phyloP scores from a whole-genome alignment of 805 yeast genomes.

The Millerago galiae region DNA sequence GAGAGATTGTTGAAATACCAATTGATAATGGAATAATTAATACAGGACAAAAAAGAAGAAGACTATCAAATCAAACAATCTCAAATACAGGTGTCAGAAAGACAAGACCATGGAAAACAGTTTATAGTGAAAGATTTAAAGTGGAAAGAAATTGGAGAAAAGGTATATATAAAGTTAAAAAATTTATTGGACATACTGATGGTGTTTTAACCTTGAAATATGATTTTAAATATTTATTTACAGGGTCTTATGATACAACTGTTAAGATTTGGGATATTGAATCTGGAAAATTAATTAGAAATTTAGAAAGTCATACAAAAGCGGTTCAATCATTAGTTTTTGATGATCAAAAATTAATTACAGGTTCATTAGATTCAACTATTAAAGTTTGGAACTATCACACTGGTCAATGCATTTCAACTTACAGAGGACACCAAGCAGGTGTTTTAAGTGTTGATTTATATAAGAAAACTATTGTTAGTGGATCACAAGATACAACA shows the following conservation, averaged over 20 bases:
- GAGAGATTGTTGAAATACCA: constrained; percentile 33
- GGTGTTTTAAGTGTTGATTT: constrained; percentile 83
- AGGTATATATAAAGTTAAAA: constrained; percentile 59
- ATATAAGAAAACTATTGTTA: constrained; percentile 71
- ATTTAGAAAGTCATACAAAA: constrained; percentile 82
- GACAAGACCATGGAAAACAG: constrained; percentile 92
- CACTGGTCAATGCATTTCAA: constrained; percentile 90
- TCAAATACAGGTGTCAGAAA: constrained; percentile 23
- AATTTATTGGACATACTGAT: constrained; percentile 76
- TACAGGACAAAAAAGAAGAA: constrained; percentile 20
- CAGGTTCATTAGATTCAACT: constrained; percentile 88
- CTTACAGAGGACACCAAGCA: constrained; percentile 88
- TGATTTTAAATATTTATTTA: constrained; percentile 70
- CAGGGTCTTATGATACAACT: constrained; percentile 89
- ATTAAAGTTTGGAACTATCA: constrained; percentile 95
- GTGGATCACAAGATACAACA: constrained; percentile 89
- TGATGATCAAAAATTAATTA: constrained; percentile 82
- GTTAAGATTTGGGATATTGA: constrained; percentile 90
- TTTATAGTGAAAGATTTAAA: constrained; percentile 82
- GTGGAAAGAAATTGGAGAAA: constrained; percentile 95
- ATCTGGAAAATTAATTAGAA: constrained; percentile 67
- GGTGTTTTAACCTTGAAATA: constrained; percentile 87
- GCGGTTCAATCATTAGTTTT: constrained; percentile 83
- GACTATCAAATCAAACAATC: constrained; percentile 20
- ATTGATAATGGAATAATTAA: constrained; percentile 9